Percentiles rank a stretch among this genome's conserved stretches.
These are phyloP conservation scores for Plenodomus biglobosus DNA, from an alignment of 2,329 filamentous ascomycete genomes.

Conservation along the genomic window DNA sequence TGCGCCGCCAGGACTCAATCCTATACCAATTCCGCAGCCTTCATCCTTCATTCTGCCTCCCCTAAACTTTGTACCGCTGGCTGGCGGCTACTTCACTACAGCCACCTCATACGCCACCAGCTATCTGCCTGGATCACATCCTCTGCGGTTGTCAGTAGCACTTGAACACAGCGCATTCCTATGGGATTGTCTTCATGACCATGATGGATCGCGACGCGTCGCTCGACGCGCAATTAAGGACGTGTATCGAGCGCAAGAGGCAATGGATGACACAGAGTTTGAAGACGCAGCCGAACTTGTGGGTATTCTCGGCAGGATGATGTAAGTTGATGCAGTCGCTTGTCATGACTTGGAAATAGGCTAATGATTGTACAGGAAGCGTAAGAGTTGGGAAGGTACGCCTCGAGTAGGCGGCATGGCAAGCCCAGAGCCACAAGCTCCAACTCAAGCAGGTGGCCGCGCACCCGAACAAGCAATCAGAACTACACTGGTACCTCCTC, in stretches of 20 bases:
- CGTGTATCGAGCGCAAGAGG: constrained; percentile 87
- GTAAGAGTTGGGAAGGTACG: constrained; percentile 49
- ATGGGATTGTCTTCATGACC: constrained; percentile 88
- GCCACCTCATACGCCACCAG: constrained; percentile 73
- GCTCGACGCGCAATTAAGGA: constrained; percentile 84
- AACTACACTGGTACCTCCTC: constrained; percentile 14
- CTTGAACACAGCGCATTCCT: constrained; percentile 91
- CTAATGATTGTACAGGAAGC: constrained; percentile 49
- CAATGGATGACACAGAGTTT: constrained; percentile 95
- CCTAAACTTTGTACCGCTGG: constrained; percentile 79
- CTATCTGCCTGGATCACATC: constrained; percentile 83
- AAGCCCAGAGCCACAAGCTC: constrained; percentile 33
- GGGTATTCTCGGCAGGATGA: constrained; percentile 82
- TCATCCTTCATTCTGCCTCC: constrained; percentile 78
- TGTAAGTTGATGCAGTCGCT: constrained; percentile 42
- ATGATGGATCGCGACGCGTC: constrained; percentile 71
- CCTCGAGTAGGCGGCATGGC: constrained; percentile 36
- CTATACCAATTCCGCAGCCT: constrained; percentile 47
- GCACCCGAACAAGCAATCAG: constrained; percentile 8
- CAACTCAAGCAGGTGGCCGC: constrained; percentile 16
- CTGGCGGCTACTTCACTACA: constrained; percentile 77
- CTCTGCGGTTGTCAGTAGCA: constrained; percentile 83
- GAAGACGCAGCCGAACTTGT: constrained; percentile 88
- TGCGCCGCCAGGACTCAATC: constrained; percentile 50
- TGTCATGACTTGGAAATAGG: neutral